Evolutionary conservation across 2,329 filamentous ascomycete species (phyloP).

Genomic region (Fusarium decemcellulare): DNA sequence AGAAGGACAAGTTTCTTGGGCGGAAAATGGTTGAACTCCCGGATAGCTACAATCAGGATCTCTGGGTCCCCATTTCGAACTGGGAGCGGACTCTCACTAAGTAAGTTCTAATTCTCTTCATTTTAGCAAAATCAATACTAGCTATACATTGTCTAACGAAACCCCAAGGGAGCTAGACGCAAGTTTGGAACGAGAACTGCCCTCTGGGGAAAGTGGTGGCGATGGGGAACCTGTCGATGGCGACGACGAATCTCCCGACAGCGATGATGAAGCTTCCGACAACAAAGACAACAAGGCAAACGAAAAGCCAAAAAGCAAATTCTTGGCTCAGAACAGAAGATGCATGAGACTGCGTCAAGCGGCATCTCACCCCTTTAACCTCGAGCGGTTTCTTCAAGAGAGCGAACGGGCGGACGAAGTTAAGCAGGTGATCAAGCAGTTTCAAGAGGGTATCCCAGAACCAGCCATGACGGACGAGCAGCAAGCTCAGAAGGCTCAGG

Average conservation of each 20-base stretch:
- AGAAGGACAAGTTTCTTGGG: conserved; percentile 48
- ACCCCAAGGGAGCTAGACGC: not conserved
- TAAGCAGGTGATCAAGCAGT: not conserved
- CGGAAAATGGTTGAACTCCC: conserved; percentile 46
- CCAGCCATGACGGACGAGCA: not conserved
- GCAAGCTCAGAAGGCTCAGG: not conserved
- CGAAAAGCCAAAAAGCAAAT: not conserved
- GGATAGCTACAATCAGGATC: conserved; percentile 9
- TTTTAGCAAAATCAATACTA: not conserved
- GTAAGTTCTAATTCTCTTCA: conserved; percentile 29
- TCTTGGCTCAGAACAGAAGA: not conserved
- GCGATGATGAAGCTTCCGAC: not conserved
- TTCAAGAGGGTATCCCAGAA: not conserved
- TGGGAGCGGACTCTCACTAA: conserved; percentile 46
- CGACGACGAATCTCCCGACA: not conserved
- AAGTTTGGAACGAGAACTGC: not conserved
- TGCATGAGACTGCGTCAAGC: conserved; percentile 32
- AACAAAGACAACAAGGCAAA: not conserved
- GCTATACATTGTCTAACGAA: not conserved
- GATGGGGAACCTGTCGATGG: not conserved
- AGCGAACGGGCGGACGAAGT: not conserved
- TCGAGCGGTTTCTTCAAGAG: conserved; percentile 46
- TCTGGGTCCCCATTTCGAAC: conserved; percentile 42
- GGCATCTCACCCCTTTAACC: conserved; percentile 47
- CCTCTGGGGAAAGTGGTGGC: too few relatives aligned